Evolutionary conservation across 495 filamentous ascomycete genomes (phyloP).

Genomic region (Neurospora pannonica): DNA sequence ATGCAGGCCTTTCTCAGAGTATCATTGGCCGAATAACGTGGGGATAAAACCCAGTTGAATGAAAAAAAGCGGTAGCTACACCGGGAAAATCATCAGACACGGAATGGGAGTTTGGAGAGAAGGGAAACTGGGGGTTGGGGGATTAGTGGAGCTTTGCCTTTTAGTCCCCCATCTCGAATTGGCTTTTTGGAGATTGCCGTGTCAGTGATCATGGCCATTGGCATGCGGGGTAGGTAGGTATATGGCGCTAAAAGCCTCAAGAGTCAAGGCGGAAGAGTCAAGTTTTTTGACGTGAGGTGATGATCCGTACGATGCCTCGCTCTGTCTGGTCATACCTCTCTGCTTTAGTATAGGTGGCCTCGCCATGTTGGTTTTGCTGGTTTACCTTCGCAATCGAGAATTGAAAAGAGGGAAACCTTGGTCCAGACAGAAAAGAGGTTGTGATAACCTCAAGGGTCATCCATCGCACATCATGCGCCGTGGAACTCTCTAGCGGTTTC

Average conservation of each 20-base stretch:
- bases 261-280: neutral
- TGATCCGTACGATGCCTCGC: neutral
- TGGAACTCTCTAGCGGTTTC: neutral
- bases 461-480: neutral
- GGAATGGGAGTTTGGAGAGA: neutral
- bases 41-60: too few relatives aligned
- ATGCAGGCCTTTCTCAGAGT: too few relatives aligned
- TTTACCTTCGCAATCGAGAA: neutral
- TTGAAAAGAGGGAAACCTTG: neutral
- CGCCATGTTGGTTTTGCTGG: neutral
- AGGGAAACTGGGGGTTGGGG: neutral
- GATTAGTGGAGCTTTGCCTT: neutral
- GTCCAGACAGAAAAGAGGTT: neutral
- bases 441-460: neutral
- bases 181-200: neutral
- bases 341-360: neutral
- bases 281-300: neutral
- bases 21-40: too few relatives aligned
- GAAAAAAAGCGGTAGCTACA: too few relatives aligned
- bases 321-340: neutral
- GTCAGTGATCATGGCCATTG: neutral
- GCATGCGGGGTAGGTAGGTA: neutral
- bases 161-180: neutral
- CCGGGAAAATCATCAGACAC: too few relatives aligned
- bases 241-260: neutral